Conservation (phyloP, 2,329 filamentous ascomycete genomes). For the Shiraia sp. region DNA sequence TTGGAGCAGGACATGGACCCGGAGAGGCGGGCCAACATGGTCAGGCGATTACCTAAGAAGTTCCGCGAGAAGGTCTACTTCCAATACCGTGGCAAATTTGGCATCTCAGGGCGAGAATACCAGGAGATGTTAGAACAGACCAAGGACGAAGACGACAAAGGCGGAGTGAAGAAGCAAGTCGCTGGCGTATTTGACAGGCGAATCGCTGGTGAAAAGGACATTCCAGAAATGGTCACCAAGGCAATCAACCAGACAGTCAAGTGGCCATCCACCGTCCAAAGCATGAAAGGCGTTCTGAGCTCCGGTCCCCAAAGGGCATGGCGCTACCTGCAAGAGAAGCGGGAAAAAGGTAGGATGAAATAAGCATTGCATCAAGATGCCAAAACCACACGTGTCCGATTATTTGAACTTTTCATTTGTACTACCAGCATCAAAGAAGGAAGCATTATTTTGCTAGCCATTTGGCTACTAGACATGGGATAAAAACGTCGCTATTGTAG, state of each 20-base stretch:
- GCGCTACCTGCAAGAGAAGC: constrained; percentile 83
- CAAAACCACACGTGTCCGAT: too few relatives aligned
- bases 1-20: constrained; percentile 93
- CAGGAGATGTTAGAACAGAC: constrained; percentile 79
- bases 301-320: constrained; percentile 71
- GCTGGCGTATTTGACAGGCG: constrained; percentile 85
- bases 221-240: constrained; percentile 71
- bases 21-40: constrained; percentile 90
- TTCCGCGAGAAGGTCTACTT: constrained; percentile 94
- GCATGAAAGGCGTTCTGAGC: constrained; percentile 80
- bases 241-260: constrained; percentile 86
- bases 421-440: constrained; percentile 8
- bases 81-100: constrained; percentile 88
- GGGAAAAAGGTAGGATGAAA: constrained; percentile 47
- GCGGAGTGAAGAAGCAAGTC: constrained; percentile 69
- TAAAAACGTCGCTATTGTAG: too few relatives aligned
- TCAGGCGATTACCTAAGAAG: constrained; percentile 80
- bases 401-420: constrained; percentile 18
- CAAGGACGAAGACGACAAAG: constrained; percentile 67
- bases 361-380: constrained; percentile 5
- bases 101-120: constrained; percentile 83
- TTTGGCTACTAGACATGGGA: too few relatives aligned
- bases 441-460: too few relatives aligned
- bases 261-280: constrained; percentile 91
- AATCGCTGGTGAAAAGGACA: constrained; percentile 73